A percentile compares a stretch with the other conserved stretches of the same genome.
These are phyloP conservation scores for Mycena rosella DNA, from an alignment of 768 basidiomycete species.

Conservation along the genomic window DNA sequence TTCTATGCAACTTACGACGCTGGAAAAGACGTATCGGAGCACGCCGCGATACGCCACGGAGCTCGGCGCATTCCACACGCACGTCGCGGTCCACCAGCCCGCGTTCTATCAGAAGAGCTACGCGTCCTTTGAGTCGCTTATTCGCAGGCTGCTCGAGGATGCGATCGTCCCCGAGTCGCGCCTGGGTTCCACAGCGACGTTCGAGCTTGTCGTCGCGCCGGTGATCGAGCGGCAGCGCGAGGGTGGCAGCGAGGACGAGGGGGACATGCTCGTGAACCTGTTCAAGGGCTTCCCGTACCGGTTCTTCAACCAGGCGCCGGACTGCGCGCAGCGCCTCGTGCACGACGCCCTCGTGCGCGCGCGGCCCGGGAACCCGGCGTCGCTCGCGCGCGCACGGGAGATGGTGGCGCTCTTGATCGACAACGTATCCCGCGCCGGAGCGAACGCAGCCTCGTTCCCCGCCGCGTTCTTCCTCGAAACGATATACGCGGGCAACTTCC, in stretches of 20 bases:
- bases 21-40: slow-evolving; percentile 21
- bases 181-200: slow-evolving; percentile 15
- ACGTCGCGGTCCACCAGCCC: slow-evolving; percentile 30
- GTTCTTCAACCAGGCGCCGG: slow-evolving; percentile 24
- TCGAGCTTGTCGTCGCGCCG: slow-evolving; percentile 21
- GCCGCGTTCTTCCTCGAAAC: slow-evolving; percentile 31
- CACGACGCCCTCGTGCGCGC: slow-evolving; percentile 26
- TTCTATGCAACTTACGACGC: slow-evolving; percentile 27
- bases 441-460: slow-evolving; percentile 26
- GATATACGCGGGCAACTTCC: slow-evolving; percentile 33
- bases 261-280: slow-evolving; percentile 21
- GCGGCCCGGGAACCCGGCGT: slow-evolving; percentile 21
- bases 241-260: slow-evolving; percentile 17
- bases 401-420: slow-evolving; percentile 22
- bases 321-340: slow-evolving; percentile 27
- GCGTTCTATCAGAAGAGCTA: slow-evolving; percentile 25
- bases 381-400: slow-evolving; percentile 20
- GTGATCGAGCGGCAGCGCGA: slow-evolving; percentile 28
- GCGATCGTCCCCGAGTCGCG: slow-evolving; percentile 12
- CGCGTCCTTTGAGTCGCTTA: slow-evolving; percentile 27
- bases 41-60: slow-evolving; percentile 14
- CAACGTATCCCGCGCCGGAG: not conserved
- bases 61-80: slow-evolving; percentile 30
- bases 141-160: slow-evolving; percentile 21
- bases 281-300: slow-evolving; percentile 15